A percentile compares a stretch with the other conserved stretches of the same genome.
Evolutionary conservation across 345 rosid genomes (phyloP).

Genomic region (Murraya koenigii): DNA sequence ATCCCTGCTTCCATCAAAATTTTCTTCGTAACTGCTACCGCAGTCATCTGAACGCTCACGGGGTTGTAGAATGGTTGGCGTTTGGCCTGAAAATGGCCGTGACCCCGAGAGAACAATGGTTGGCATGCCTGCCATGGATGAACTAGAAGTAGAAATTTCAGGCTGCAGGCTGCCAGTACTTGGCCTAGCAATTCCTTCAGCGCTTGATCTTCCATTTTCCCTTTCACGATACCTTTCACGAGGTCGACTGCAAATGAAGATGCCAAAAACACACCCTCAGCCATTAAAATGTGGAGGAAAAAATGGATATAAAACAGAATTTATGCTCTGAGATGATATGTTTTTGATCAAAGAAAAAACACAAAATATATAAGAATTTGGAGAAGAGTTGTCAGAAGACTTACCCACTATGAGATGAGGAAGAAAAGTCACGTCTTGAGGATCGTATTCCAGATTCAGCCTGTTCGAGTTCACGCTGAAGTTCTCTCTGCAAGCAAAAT

Average conservation of each 20-base stretch:
- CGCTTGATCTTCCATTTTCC: conserved; percentile 59
- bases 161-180: conserved; percentile 38
- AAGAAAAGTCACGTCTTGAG: conserved; percentile 64
- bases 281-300: neutral
- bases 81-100: conserved; percentile 58
- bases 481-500: conserved; percentile 59
- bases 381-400: neutral
- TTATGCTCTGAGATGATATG: neutral
- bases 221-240: conserved; percentile 78
- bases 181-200: conserved; percentile 49
- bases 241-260: conserved; percentile 41
- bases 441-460: conserved; percentile 70
- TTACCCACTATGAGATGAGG: conserved; percentile 56
- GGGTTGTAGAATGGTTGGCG: conserved; percentile 72
- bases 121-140: conserved; percentile 37
- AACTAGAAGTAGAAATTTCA: conserved; percentile 34
- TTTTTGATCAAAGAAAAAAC: neutral
- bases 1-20: conserved; percentile 71
- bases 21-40: conserved; percentile 68
- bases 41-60: conserved; percentile 72
- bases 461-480: conserved; percentile 83
- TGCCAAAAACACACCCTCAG: neutral
- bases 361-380: neutral
- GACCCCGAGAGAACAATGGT: conserved; percentile 58
- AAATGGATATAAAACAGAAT: neutral